A percentile compares a stretch with the other conserved stretches of the same genome.
Evolutionary conservation across 2,329 filamentous ascomycete species (phyloP).

Genomic region (Colletotrichum lentis): DNA sequence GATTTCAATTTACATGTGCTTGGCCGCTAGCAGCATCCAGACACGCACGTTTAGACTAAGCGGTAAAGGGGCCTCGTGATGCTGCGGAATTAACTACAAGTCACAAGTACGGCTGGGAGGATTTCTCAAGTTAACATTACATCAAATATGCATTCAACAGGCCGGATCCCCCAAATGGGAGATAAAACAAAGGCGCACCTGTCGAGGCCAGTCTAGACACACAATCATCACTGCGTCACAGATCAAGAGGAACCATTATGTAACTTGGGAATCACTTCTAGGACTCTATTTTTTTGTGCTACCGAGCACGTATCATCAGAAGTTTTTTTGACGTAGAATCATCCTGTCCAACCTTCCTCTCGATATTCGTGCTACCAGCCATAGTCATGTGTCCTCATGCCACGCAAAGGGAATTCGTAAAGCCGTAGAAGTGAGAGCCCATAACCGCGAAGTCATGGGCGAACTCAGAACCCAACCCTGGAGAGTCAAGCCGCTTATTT

Average conservation of each 20-base stretch:
- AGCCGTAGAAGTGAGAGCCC: slow-evolving; percentile 55
- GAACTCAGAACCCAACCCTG: slow-evolving; percentile 35
- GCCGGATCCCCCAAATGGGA: too few species aligned
- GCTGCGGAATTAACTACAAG: too few species aligned
- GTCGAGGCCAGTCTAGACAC: too few species aligned
- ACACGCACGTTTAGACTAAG: too few species aligned
- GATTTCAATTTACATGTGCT: neutral
- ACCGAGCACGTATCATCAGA: slow-evolving; percentile 56
- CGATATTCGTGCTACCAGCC: slow-evolving; percentile 53
- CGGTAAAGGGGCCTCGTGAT: too few species aligned
- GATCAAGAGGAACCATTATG: neutral
- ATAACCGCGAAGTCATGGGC: slow-evolving; percentile 15
- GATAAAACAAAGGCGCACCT: too few species aligned
- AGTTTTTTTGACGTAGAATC: slow-evolving; percentile 50
- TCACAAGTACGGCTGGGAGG: too few species aligned
- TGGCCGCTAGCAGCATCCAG: neutral
- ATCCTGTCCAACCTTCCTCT: slow-evolving; percentile 52
- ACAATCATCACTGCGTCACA: neutral
- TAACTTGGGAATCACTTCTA: slow-evolving; percentile 42
- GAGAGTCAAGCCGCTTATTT: slow-evolving; percentile 63
- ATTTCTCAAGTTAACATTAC: too few species aligned
- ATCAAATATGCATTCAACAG: neutral
- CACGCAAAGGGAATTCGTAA: slow-evolving; percentile 54
- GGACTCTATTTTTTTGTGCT: slow-evolving; percentile 59
- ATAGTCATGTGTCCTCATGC: slow-evolving; percentile 55